A percentile compares a stretch with the other conserved stretches of the same genome.
These are phyloP conservation scores for Leptomonas seymouri DNA, from an alignment of 208 protist species.

Conservation along the genomic window DNA sequence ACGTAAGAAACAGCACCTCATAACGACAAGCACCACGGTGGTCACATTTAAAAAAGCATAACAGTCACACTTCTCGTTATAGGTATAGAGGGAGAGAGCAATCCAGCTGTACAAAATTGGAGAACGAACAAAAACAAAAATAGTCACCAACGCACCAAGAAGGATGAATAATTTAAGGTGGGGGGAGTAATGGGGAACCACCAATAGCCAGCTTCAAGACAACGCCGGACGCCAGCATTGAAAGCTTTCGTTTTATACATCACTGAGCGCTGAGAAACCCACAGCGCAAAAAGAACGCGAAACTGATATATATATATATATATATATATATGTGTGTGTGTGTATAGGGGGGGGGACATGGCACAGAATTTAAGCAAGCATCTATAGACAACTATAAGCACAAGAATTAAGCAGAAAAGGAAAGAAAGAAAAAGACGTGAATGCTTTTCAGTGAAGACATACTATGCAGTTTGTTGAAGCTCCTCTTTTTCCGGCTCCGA, in stretches of 20 bases:
- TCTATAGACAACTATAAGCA: background rate
- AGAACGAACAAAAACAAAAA: background rate
- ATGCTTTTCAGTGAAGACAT: background rate
- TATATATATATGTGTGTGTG: background rate
- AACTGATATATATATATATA: background rate
- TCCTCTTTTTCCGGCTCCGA: background rate
- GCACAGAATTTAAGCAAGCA: background rate
- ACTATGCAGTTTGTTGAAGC: background rate
- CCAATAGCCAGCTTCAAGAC: too few relatives aligned
- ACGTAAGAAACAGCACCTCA: background rate
- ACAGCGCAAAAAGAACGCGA: too few relatives aligned
- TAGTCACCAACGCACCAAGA: too few relatives aligned
- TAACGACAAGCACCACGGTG: background rate
- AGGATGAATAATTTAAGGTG: too few relatives aligned
- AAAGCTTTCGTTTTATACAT: too few relatives aligned
- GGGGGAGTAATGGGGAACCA: too few relatives aligned
- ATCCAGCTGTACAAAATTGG: background rate
- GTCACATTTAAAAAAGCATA: background rate
- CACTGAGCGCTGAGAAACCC: too few relatives aligned
- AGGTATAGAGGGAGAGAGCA: background rate
- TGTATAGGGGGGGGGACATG: background rate
- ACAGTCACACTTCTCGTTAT: too few relatives aligned
- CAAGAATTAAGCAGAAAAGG: constrained; percentile 2
- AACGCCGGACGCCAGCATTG: too few relatives aligned
- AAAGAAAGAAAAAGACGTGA: constrained; percentile 5